Conservation (phyloP, 164 flowering plant species). For the Brasenia schreberi region DNA sequence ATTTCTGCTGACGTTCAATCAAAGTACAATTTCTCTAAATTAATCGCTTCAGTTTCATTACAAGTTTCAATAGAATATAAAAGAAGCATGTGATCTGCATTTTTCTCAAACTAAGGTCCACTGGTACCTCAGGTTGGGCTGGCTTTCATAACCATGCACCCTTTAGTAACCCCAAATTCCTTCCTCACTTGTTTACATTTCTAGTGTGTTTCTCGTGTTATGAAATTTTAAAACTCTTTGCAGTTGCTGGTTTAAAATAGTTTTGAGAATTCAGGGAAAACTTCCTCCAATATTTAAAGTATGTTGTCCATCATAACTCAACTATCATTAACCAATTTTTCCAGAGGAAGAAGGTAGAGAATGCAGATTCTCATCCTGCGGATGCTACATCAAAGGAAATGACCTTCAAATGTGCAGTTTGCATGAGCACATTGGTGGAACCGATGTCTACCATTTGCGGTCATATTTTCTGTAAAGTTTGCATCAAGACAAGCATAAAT, state of each 20-base stretch:
- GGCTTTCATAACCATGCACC: too few species aligned
- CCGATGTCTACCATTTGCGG: constrained; percentile 85
- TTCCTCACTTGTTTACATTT: too few species aligned
- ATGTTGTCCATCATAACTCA: not conserved
- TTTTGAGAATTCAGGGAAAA: not conserved
- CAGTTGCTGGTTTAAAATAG: too few species aligned
- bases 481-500: constrained; percentile 56
- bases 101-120: too few species aligned
- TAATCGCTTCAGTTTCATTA: not conserved
- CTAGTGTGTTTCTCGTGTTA: too few species aligned
- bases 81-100: too few species aligned
- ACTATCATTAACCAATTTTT: not conserved
- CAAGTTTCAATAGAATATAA: too few species aligned
- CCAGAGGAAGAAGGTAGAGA: not conserved
- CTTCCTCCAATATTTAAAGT: not conserved
- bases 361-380: not conserved
- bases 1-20: not conserved
- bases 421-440: constrained; percentile 57
- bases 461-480: constrained; percentile 81
- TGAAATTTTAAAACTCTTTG: too few species aligned
- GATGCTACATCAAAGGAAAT: constrained; percentile 34
- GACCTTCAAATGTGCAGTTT: constrained; percentile 69
- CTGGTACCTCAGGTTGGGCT: too few species aligned
- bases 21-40: not conserved
- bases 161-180: too few species aligned